Evolutionary conservation across 768 basidiomycete species (phyloP).

Genomic region (Solioccasus polychromus): DNA sequence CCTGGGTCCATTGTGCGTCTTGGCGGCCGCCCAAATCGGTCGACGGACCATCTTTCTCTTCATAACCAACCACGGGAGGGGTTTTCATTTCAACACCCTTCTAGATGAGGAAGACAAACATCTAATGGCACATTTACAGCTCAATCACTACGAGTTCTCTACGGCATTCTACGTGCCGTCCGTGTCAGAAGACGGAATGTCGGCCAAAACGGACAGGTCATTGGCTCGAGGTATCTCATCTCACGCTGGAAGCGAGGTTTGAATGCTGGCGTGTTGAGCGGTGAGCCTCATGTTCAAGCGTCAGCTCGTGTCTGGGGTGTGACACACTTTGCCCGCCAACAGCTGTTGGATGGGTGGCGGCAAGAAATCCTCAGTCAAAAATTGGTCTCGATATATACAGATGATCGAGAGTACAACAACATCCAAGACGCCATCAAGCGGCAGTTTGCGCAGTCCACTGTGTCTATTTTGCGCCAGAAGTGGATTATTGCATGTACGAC

Average conservation of each 20-base stretch:
- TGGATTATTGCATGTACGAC: constrained; percentile 71
- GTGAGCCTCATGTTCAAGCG: constrained; percentile 22
- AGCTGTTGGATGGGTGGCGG: constrained; percentile 33
- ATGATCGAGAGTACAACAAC: constrained; percentile 37
- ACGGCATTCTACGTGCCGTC: background rate
- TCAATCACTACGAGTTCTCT: background rate
- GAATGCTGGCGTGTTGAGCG: constrained; percentile 43
- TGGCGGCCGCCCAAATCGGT: constrained; percentile 48
- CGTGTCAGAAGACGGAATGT: constrained; percentile 45
- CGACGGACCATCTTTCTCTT: constrained; percentile 46
- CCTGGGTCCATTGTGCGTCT: constrained; percentile 49
- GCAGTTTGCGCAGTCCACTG: constrained; percentile 33
- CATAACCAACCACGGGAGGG: too few species aligned
- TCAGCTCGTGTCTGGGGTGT: constrained; percentile 39
- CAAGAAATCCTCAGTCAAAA: constrained; percentile 31
- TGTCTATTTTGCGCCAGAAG: constrained; percentile 38
- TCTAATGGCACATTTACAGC: background rate
- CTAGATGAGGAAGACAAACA: too few species aligned
- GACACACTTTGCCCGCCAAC: constrained; percentile 26
- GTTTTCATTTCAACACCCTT: background rate
- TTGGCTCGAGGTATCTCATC: constrained; percentile 42
- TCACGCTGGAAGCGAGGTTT: constrained; percentile 42
- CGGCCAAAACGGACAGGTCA: constrained; percentile 37
- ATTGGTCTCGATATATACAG: constrained; percentile 28
- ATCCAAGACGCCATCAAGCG: constrained; percentile 31